Evolutionary conservation across 2,329 filamentous ascomycete genomes (phyloP), one percentile per base, ranked within the genome.

Genomic region (Pseudogymnoascus sp.): DNA sequence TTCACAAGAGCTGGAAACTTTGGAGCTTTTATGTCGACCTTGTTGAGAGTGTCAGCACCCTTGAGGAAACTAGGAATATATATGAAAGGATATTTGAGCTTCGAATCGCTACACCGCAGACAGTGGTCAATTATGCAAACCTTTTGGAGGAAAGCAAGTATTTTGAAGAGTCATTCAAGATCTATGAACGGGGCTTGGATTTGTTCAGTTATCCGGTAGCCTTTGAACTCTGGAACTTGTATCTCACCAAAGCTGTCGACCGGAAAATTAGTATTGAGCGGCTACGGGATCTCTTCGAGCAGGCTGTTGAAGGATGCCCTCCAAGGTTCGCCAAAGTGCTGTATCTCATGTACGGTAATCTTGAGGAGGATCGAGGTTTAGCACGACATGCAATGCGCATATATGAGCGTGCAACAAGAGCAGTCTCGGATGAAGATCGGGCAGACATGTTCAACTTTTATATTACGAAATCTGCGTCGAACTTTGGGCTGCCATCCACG

Each of bases 1-100:
- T 99, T 2, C 94, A 99, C 76, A 99, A 99, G 79, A 96, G 90
- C 71, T 99, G 94, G 94, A 99, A 97, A 73, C 76, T 99, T 9
- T 99, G 94, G 94, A 96, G 91, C 74, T 99, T 99, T 77, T 99
- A 99, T 68, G 92, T 99, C 38, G 94, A 99, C 71, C 82, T 99
- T 1, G 92, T 99, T 2, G 94, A 99, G 73, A 96, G 91, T 72
- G 92, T 96, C 30, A 87, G 89, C 63, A 90, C 88, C 0, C 75
- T 99, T 13, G 91, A 96, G 19, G 92, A 97, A 74, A 96, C 92
- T 0, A 89, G 85, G 71, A 92, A 90, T 71, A 86, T 97, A 1
- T 99, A 99, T 73, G 94, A 99, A 72, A 83, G 94, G 60, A 97
- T 99, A 68, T 99, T 99, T 71, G 95, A 99, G 74, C 84, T 99